phyloP scores from a whole-genome alignment of 2,329 filamentous ascomycete species.

The Fusarium sp. region DNA sequence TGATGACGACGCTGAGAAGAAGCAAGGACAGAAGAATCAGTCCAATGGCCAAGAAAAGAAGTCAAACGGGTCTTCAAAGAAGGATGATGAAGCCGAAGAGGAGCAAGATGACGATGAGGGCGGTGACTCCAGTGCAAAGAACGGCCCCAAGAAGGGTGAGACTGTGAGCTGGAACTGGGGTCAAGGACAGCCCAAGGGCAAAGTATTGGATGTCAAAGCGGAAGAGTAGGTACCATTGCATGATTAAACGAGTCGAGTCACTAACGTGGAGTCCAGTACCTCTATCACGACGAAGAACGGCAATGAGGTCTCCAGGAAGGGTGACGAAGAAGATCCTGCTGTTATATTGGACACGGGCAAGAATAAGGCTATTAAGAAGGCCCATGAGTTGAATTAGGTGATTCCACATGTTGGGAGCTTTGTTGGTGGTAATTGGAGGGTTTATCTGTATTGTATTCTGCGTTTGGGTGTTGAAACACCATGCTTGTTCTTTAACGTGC shows the following conservation, averaged over 20 bases:
- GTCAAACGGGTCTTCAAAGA: conserved; percentile 15
- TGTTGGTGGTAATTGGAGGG: background rate
- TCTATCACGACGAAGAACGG: conserved; percentile 58
- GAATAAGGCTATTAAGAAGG: conserved; percentile 58
- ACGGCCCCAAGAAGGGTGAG: conserved; percentile 56
- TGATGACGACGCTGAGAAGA: conserved; percentile 22
- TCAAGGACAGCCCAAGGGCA: conserved; percentile 58
- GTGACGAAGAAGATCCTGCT: conserved; percentile 58
- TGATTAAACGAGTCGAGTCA: background rate
- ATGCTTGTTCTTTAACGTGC: background rate
- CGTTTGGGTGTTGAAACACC: background rate
- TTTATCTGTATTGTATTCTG: background rate
- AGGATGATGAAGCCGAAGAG: conserved; percentile 15
- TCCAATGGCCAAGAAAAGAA: conserved; percentile 26
- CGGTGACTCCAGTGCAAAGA: conserved; percentile 40
- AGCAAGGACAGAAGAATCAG: conserved; percentile 20
- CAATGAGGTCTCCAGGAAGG: conserved; percentile 57
- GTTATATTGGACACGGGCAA: conserved; percentile 60
- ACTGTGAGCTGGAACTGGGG: conserved; percentile 64
- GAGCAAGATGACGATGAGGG: conserved; percentile 8
- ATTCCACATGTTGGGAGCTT: background rate
- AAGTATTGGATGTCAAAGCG: conserved; percentile 60
- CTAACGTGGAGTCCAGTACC: conserved; percentile 16
- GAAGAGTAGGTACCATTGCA: conserved; percentile 52
- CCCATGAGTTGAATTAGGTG: conserved; percentile 55